Evolutionary conservation across 2,329 filamentous ascomycete species (phyloP), one percentile per base, ranked within the genome.

Genomic region (Trichoderma koningiopsis): DNA sequence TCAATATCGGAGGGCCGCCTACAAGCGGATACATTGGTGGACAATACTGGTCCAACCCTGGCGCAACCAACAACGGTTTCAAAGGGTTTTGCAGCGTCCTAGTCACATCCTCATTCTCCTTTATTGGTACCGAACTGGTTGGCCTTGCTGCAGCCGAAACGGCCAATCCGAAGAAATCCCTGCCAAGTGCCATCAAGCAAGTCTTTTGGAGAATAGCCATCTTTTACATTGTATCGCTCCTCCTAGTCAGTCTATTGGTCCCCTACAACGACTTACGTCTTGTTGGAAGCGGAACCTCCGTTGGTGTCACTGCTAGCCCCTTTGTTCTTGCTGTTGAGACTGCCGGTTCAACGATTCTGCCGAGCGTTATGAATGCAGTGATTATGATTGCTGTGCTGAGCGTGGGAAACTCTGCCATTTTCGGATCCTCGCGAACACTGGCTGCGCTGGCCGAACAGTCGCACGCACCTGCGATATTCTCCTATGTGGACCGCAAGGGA

Each of bases 41-140:
- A 7, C 61, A 64, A 22, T 64, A 29, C 27, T 64, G 61, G 61
- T 5, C 29, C 5, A 29, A 64, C 27, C 61, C 61, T 0, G 61
- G 61, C 16, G 31, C 61, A 55, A 64, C 49, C n/a, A 24, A 64
- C 19, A 64, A 64, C 16, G 49, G 61, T 3, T 64, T 64, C 10
- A 64, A 64, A 35, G 61, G 61, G 3, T 64, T 64, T 33, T 64
- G 61, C 47, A 64, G 61, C 22, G 61, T 64, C 31, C 14, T 64
- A 29, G 49, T 33, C 8, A 55, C 61, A 5, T 55, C 61, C 14
- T 64, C 61, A 6, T 64, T 64, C n/a, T 64, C 61, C 11, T 64
- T 64, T 55, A 33, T 40, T 6, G 61, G 61, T 10, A 64, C 61
- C 49, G 61, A 64, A 31, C 29, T 64, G 22, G 33, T 64, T 8